Percentiles rank a stretch among this genome's conserved stretches.
Conservation (phyloP, 257 asterid species). For the Schizonepeta tenuifolia region DNA sequence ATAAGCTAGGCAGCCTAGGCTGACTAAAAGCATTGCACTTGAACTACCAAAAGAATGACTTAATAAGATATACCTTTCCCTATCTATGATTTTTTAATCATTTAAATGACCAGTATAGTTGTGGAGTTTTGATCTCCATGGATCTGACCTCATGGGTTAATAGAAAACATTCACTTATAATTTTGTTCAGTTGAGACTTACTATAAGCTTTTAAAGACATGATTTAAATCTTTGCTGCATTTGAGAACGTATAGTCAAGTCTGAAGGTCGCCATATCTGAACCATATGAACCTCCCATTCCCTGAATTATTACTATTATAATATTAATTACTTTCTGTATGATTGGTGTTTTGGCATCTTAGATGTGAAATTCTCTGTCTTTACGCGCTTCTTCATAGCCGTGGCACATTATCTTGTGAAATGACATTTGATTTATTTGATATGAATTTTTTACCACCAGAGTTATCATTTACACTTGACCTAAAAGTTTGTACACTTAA, state of each 20-base stretch:
- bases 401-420: constrained; percentile 3
- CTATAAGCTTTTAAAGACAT: background rate
- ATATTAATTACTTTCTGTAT: background rate
- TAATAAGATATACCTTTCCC: background rate
- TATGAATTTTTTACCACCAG: constrained; percentile 3
- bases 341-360: background rate
- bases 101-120: background rate
- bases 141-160: background rate
- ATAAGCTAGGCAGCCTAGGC: constrained; percentile 1
- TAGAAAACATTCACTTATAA: background rate
- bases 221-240: background rate
- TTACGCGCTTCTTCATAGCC: background rate
- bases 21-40: background rate
- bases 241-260: background rate
- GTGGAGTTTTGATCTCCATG: background rate
- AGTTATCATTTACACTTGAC: constrained; percentile 4
- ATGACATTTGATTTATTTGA: background rate
- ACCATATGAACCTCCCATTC: background rate
- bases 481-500: constrained; percentile 7
- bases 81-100: background rate
- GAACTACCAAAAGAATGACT: background rate
- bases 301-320: background rate
- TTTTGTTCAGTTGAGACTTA: background rate
- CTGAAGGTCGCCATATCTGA: background rate
- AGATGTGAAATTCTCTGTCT: background rate